Evolutionary conservation across 768 basidiomycete genomes (phyloP), one percentile per base, ranked within the genome.

Genomic region (Tricholoma saponaceum): DNA sequence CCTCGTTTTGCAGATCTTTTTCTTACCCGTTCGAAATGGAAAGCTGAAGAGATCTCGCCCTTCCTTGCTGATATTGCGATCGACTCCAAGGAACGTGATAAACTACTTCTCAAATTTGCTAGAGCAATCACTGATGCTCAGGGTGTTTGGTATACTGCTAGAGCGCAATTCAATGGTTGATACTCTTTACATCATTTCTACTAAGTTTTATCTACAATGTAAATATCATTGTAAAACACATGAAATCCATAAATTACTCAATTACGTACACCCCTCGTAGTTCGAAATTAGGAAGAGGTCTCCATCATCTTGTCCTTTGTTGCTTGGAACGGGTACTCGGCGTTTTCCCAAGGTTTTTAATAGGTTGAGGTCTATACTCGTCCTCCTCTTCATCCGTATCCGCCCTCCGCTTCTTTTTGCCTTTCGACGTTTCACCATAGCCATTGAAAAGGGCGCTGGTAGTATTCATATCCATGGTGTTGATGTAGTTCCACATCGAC

Each of bases 1-100:
- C 81, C 84, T 7, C 87, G 96, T 14, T 98, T 98, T 73, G 70
- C 82, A 12, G 92, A 96, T 60, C 81, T 98, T 14, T 99, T 99
- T 77, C 76, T 92, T 37, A 89, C 87, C 8, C 84, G 87, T 5
- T 60, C 82, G 20, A 82, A 82, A 46, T 95, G 93, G 92, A 85
- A 80, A 65, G 81, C 79, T 5, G 85, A 89, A 12, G 92, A 95
- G 16, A 89, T 98, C 58, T 72, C 75, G 25, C 90, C 89, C 4
- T 98, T 95, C 73, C 74, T 98, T 12, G 71, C 77, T 5, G 93
- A 93, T 60, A 84, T 97, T 55, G 87, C 87, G 0, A 77, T 94
- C n/a, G 86, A 92, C 66, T 73, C 76, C 7, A 96, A 97, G 70
- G 92, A 92, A 66, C 79, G 90, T 39, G 95, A 98, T 68, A 93